phyloP scores from a whole-genome alignment of 2,329 filamentous ascomycete species.

The Knufia petricola region DNA sequence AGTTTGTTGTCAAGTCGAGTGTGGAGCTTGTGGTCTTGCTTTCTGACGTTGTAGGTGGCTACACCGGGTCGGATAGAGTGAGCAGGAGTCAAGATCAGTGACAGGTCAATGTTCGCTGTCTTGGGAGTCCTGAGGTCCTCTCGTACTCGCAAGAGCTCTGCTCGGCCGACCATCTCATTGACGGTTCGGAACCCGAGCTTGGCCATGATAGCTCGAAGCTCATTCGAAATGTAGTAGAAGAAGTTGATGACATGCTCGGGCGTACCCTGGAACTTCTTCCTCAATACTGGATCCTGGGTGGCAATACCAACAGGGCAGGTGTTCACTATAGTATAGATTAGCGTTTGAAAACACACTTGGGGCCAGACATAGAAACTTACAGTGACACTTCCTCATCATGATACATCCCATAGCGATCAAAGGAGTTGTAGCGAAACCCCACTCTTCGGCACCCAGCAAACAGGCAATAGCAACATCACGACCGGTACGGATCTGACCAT shows the following conservation, averaged over 20 bases:
- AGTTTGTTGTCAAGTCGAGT: conserved; percentile 93
- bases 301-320: conserved; percentile 90
- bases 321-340: conserved; percentile 40
- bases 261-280: conserved; percentile 86
- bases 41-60: conserved; percentile 93
- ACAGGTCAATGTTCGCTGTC: conserved; percentile 87
- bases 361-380: not conserved
- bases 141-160: conserved; percentile 73
- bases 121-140: conserved; percentile 82
- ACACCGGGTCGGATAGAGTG: conserved; percentile 90
- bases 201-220: conserved; percentile 93
- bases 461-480: conserved; percentile 91
- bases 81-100: conserved; percentile 86
- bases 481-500: conserved; percentile 86
- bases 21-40: conserved; percentile 92
- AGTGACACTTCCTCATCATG: conserved; percentile 70
- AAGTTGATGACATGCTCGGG: conserved; percentile 98
- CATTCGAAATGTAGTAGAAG: conserved; percentile 95
- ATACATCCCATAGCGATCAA: conserved; percentile 96
- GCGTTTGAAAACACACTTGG: not conserved
- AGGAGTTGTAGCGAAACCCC: conserved; percentile 90
- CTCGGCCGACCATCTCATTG: conserved; percentile 95
- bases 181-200: conserved; percentile 88
- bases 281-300: conserved; percentile 86
- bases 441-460: conserved; percentile 94